Evolutionary conservation across 2,329 filamentous ascomycete genomes (phyloP), one percentile per base, ranked within the genome.

Genomic region (Alternaria dauci): DNA sequence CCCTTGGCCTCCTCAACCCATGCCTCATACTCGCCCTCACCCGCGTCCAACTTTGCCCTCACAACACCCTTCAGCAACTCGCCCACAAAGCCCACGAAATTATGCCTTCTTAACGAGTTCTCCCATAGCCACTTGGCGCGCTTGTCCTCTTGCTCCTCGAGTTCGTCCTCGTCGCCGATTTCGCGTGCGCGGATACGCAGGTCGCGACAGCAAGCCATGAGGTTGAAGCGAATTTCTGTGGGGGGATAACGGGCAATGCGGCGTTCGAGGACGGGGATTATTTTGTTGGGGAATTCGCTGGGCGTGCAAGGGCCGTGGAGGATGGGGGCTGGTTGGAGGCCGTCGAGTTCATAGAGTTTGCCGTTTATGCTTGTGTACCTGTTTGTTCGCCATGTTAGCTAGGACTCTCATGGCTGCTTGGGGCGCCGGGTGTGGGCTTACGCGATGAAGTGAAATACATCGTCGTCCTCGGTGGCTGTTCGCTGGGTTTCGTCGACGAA

Each of bases 371-470:
- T 87, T 8, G 93, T 94, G 81, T 99, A 99, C 30, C 75, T 78
- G 59, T 48, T 28, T 2, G 8, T 4, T 26, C 25, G 59, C 9
- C 71, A 63, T 44, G 36, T 57, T 44, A 50, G 28, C 41, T n/a
- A 44, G 25, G 6, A 23, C 18, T 23, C 38, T 12, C 12, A 12
- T 41, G 18, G 18, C 39, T 42, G 5, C 20, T 8, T 16, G 12
- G 20, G 23, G 34, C 42, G 12, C 9, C 3, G 12, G 38, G 16
- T 20, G 12, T 28, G 5, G 23, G 18, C 71, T 59, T 72, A 78
- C 32, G 94, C 95, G 72, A 99, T 93, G 80, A 99, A 99, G 82
- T 99, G 95, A 81, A 96, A 99, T 28, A 94, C 92, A 75, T 98
- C 95, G 72, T 96, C 93, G 56, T 92, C 85, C 63, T 89, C 88